phyloP scores from a whole-genome alignment of 192 early-diverging fungal species.

The Gaertneriomyces semiglobifer region DNA sequence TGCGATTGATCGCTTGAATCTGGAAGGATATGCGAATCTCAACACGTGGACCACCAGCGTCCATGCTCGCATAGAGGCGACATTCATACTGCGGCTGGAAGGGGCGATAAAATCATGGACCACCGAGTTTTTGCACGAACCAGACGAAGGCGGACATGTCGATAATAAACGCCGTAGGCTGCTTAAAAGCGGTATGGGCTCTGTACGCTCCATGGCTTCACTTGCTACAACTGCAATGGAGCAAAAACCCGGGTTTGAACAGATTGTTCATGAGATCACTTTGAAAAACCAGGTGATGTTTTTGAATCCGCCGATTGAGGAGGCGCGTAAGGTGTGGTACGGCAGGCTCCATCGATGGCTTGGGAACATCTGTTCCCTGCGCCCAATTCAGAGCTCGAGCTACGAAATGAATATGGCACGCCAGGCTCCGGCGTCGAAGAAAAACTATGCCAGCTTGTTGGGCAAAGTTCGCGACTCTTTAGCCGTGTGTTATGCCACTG shows the following conservation, averaged over 20 bases:
- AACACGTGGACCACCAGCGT: conserved; percentile 83
- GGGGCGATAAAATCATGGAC: conserved; percentile 61
- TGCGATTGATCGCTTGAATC: conserved; percentile 84
- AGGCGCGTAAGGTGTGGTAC: conserved; percentile 86
- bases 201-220: not conserved
- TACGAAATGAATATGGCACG: conserved; percentile 75
- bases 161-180: conserved; percentile 1
- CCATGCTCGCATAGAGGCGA: conserved; percentile 73
- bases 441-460: conserved; percentile 10
- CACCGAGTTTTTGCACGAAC: conserved; percentile 26
- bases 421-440: conserved; percentile 12
- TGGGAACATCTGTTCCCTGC: conserved; percentile 73
- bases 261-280: conserved; percentile 82
- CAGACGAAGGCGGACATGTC: conserved; percentile 3
- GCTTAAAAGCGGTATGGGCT: not conserved
- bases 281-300: conserved; percentile 96
- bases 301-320: conserved; percentile 92
- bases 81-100: conserved; percentile 70
- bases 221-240: not conserved
- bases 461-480: conserved; percentile 58
- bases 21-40: conserved; percentile 93
- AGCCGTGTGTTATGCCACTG: conserved; percentile 73
- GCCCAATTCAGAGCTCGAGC: conserved; percentile 81
- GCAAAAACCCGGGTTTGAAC: conserved; percentile 4
- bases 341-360: conserved; percentile 91